Evolutionary conservation across 2,329 filamentous ascomycete genomes (phyloP), one percentile per base, ranked within the genome.

Genomic region (Gaeumannomyces tritici): DNA sequence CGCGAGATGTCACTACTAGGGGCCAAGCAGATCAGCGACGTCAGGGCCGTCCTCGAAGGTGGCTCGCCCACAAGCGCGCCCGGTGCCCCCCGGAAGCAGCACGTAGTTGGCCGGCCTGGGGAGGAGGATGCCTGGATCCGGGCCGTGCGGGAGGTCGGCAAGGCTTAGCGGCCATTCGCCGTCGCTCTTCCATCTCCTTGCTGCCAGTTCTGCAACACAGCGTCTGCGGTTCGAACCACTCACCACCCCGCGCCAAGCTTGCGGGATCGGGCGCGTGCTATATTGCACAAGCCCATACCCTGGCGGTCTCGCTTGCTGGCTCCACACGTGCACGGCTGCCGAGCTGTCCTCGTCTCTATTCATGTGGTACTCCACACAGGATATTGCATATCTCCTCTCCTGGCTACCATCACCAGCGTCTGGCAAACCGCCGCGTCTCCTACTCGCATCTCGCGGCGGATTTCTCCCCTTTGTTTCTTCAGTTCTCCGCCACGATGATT

Each of bases 1-100:
- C 76, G 76, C 24, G 83, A 85, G 68, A 81, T 81, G 74, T 70
- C 75, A 1, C 72, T 86, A 3, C 75, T 85, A 1, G 75, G 77
- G 11, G 74, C 79, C 13, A 77, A 75, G 66, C 79, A 73, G 2
- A 67, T 73, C 0, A 73, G 72, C 0, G 81, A 83, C 60, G 75
- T 84, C 7, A 72, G 72, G 62, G 67, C 70, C 2, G 71, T 80
- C 63, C 69, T 77, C 57, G 63, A 73, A 61, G 66, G 72, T 64
- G 65, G 63, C 26, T 59, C 61, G 1, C 8, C 42, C 15, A 24
- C 59, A 9, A 15, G n/a, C 26, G 11, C 35, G 7, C 24, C 42
- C 4, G 59, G 21, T n/a, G n/a, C 27, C 12, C 7, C 31, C n/a
- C 67, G 69, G 31, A 72, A 73, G 26, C 72, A 68, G 3, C 71